Percentiles rank a stretch among this genome's conserved stretches.
Evolutionary conservation across 345 rosid species (phyloP).

Genomic region (Clarkia xantiana): DNA sequence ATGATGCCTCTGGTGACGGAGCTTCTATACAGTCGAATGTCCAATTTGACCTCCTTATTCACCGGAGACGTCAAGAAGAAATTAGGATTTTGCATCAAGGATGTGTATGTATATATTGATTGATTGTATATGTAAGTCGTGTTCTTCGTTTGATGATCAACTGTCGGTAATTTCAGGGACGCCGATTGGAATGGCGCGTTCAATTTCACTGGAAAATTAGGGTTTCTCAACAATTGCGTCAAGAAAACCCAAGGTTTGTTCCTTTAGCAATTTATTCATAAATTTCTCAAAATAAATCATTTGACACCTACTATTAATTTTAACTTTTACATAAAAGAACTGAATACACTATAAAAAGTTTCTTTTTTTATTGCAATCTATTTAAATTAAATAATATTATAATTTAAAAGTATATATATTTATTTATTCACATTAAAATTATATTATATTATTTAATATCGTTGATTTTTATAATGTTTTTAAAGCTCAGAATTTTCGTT

Average conservation of each 20-base stretch:
- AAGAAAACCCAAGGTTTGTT: constrained; percentile 48
- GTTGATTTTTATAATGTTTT: too few relatives aligned
- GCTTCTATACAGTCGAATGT: constrained; percentile 33
- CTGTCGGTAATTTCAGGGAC: constrained; percentile 29
- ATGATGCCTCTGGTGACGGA: constrained; percentile 6
- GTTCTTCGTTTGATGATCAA: background rate
- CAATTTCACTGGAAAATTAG: constrained; percentile 34
- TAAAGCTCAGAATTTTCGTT: too few relatives aligned
- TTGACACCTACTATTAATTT: too few relatives aligned
- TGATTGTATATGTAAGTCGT: background rate
- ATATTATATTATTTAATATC: too few relatives aligned
- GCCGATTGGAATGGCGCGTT: constrained; percentile 70
- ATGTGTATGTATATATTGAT: constrained; percentile 30
- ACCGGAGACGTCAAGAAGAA: constrained; percentile 24
- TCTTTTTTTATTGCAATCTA: too few relatives aligned
- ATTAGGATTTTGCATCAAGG: constrained; percentile 57
- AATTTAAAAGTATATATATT: too few relatives aligned
- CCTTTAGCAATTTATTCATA: background rate
- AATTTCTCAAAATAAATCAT: background rate
- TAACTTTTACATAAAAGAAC: too few relatives aligned
- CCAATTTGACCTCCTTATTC: constrained; percentile 32
- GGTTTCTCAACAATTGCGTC: constrained; percentile 54
- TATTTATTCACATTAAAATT: too few relatives aligned
- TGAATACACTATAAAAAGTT: too few relatives aligned
- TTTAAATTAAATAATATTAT: too few relatives aligned